Evolutionary conservation across 257 asterid genomes (phyloP).

Genomic region (Solanum bulbocastanum): DNA sequence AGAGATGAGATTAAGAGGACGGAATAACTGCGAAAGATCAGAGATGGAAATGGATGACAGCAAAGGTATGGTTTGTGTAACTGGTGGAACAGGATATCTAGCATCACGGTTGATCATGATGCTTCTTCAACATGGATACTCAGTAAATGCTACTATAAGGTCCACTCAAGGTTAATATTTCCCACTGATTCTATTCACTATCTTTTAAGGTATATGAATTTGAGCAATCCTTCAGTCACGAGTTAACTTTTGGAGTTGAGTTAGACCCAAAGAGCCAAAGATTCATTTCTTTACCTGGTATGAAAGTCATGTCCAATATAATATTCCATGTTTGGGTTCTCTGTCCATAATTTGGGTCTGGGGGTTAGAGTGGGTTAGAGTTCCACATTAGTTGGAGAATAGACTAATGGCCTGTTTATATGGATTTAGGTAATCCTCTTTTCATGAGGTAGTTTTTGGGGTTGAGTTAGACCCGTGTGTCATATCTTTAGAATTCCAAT

Average conservation of each 20-base stretch:
- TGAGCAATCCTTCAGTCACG: neutral
- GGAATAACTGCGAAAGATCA: neutral
- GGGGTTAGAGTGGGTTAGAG: neutral
- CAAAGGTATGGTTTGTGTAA: constrained; percentile 15
- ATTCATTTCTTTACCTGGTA: neutral
- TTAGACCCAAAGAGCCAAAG: no score
- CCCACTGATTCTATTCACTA: neutral
- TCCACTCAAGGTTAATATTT: constrained; percentile 9
- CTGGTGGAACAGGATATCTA: constrained; percentile 31
- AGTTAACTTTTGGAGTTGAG: neutral
- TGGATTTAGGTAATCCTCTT: neutral
- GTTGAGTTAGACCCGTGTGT: neutral
- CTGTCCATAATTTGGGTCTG: neutral
- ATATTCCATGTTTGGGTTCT: neutral
- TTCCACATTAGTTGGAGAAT: neutral
- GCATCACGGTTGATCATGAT: constrained; percentile 29
- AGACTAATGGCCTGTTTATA: neutral
- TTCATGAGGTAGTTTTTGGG: neutral
- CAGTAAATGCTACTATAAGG: constrained; percentile 31
- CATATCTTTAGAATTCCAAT: neutral
- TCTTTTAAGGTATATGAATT: neutral
- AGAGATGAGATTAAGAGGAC: neutral
- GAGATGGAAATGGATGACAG: neutral
- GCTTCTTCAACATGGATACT: constrained; percentile 35
- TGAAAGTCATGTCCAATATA: neutral